phyloP scores from a whole-genome alignment of 306 rosid species.

The Herpetospermum pedunculosum region DNA sequence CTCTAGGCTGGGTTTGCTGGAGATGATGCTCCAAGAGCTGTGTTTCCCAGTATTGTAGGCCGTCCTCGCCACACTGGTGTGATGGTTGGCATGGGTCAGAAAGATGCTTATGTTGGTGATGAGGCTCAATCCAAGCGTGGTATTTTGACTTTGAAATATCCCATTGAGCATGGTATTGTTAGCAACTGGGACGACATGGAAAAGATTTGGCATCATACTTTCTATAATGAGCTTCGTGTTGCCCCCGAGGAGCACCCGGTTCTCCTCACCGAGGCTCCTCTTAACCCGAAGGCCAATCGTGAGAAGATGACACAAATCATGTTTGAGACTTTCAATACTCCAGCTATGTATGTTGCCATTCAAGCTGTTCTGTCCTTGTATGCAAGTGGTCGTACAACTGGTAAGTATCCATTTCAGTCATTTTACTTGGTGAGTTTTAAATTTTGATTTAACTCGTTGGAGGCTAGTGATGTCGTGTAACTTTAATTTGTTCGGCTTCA shows the following conservation, averaged over 20 bases:
- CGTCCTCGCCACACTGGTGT: slow-evolving; percentile 99
- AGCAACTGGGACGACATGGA: slow-evolving; percentile 99
- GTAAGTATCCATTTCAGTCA: slow-evolving; percentile 26
- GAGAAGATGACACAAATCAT: slow-evolving; percentile 99
- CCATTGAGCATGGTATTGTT: slow-evolving; percentile 97
- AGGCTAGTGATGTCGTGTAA: neutral
- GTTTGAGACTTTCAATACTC: slow-evolving; percentile 96
- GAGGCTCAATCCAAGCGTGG: slow-evolving; percentile 99
- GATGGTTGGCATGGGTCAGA: slow-evolving; percentile 99
- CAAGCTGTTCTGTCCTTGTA: slow-evolving; percentile 97
- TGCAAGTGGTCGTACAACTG: slow-evolving; percentile 99
- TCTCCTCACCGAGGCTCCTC: slow-evolving; percentile 95
- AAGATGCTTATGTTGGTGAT: slow-evolving; percentile 98
- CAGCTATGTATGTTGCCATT: slow-evolving; percentile 99
- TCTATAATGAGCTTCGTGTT: slow-evolving; percentile 96
- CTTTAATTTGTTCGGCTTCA: no score
- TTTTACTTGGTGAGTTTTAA: neutral
- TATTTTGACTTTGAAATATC: slow-evolving; percentile 85
- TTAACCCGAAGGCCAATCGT: slow-evolving; percentile 95
- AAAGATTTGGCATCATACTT: slow-evolving; percentile 99
- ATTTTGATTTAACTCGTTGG: neutral
- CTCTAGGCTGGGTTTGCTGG: slow-evolving; percentile 97
- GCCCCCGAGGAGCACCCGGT: slow-evolving; percentile 99
- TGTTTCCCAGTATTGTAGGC: slow-evolving; percentile 95
- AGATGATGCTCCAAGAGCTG: slow-evolving; percentile 99